Evolutionary conservation across 2,329 filamentous ascomycete genomes (phyloP), one percentile per base, ranked within the genome.

Genomic region (Davidsoniella eucalypti): DNA sequence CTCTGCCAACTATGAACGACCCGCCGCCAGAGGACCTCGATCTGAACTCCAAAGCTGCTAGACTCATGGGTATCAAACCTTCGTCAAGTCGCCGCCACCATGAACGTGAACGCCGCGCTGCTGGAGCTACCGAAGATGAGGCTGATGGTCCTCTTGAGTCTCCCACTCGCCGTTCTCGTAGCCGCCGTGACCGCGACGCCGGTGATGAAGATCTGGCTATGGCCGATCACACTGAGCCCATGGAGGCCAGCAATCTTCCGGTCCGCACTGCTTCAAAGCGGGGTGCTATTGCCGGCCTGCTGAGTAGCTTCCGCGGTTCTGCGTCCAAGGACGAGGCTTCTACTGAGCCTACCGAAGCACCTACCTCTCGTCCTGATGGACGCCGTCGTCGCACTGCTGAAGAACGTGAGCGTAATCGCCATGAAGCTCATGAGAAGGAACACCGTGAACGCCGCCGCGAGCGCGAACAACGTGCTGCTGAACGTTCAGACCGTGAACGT

Each of bases 21-120:
- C 12, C 38, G 18, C 21, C 41, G 4, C 38, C 37, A 2, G 51
- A 52, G 2, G 47, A 50, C 9, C 8, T 50, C n/a, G 47, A 46
- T 4, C 45, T 21, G 14, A 45, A 37, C 6, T 73, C 78, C 43
- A 94, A 93, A 64, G 86, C 85, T 25, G 84, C 85, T 29, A 87
- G 80, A 63, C 65, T 90, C 48, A 77, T 92, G 2, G 77, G 87
- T 67, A 57, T 75, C 21, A 69, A 69, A 39, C 66, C 64, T 49
- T 61, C 64, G 41, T 42, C 43, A 18, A 43, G 43, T 23, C 51
- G 51, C 37, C 54, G 50, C 25, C 55, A 48, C 44, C 26, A 36
- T 17, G 40, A 50, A 4, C 42, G 50, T 52, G 36, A 51, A 53
- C 45, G 37, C 48, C 16, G 51, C 50, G 44, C 52, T 54, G 12